Base-by-base conservation (phyloP, 306 rosid species). In the Adenanthera pavonina region DNA sequence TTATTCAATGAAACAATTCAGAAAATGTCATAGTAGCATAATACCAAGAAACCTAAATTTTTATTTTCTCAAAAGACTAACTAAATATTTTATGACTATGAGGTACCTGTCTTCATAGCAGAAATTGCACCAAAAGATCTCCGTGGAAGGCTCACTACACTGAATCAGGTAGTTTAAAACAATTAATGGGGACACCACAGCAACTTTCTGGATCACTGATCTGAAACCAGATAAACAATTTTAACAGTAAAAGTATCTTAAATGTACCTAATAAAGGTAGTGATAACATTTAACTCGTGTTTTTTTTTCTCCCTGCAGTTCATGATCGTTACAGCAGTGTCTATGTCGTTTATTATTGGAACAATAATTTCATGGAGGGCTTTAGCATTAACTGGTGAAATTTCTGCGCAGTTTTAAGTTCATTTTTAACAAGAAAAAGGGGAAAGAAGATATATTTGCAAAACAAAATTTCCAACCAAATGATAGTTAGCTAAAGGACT, bases 71-170 rank as follows among this genome's bases (percentile, higher is more conserved):
- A 52, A 77, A 57, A 12, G 46, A 65, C 35, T 86, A 60, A 54
- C 71, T 36, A 30, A 59, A 14, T 67, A 13, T 70, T 74, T 68
- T 64, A 66, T 88, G 83, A 75, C 72, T 79, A 62, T 20, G 75
- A 93, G 99, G 99, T 92, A 81, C 98, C 98, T 6, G 75, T 95
- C 83, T 93, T 93, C 81, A 47, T 95, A 69, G 95, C 99, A 47
- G 99, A 93, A 88, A 92, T 95, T 77, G 97, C 99, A 79, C 97
- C 97, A 30, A 93, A 93, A 84, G 85, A 91, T 74, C 97, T 92
- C 75, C 87, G 97, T 73, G 99, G 99, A 57, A 80, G 89, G 54
- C 82, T 95, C 57, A 95, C 97, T 65, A 91, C 99, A 60, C 13
- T 90, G 78, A 95, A 95, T 80, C 99, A 95, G 98, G 98, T 91